A percentile compares a stretch with the other conserved stretches of the same genome.
Conservation (phyloP, 192 early-diverging fungal species). For the Bifiguratus adelaidae region DNA sequence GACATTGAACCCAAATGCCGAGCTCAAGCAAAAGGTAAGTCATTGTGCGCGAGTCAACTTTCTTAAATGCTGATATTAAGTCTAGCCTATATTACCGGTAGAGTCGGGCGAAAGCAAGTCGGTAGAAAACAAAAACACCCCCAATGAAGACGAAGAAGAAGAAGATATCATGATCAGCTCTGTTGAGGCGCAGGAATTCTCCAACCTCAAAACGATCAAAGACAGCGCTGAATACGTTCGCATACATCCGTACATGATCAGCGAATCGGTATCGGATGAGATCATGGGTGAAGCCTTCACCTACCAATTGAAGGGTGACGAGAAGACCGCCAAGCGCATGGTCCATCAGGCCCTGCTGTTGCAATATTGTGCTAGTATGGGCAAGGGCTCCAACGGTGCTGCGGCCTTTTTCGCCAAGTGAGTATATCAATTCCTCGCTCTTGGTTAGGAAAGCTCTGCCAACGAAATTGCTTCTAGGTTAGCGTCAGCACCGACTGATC, state of each 20-base stretch:
- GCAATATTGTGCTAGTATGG: slow-evolving; percentile 77
- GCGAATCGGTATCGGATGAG: slow-evolving; percentile 63
- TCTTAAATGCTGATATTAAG: too few relatives aligned
- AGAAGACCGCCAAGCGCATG: slow-evolving; percentile 52
- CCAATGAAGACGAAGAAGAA: slow-evolving; percentile 38
- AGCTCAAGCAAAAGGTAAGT: not conserved
- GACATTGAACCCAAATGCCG: slow-evolving; percentile 42
- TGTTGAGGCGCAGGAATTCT: slow-evolving; percentile 41
- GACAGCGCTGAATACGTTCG: slow-evolving; percentile 50
- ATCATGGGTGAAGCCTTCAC: slow-evolving; percentile 81
- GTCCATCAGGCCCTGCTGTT: slow-evolving; percentile 77
- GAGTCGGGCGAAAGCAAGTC: not conserved
- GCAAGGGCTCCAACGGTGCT: slow-evolving; percentile 75
- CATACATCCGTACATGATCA: slow-evolving; percentile 58
- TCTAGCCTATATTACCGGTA: too few relatives aligned
- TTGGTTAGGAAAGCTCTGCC: not conserved
- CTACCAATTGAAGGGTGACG: slow-evolving; percentile 60
- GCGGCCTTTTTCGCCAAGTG: slow-evolving; percentile 74
- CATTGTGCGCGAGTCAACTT: not conserved
- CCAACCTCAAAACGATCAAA: too few relatives aligned
- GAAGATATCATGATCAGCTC: slow-evolving; percentile 43
- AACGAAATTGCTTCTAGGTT: too few relatives aligned
- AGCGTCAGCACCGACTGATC: too few relatives aligned
- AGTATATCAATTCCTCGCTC: not conserved
- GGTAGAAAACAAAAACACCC: slow-evolving; percentile 9